Evolutionary conservation across 2,329 filamentous ascomycete genomes (phyloP), one percentile per base, ranked within the genome.

Genomic region (Fusarium virguliforme): DNA sequence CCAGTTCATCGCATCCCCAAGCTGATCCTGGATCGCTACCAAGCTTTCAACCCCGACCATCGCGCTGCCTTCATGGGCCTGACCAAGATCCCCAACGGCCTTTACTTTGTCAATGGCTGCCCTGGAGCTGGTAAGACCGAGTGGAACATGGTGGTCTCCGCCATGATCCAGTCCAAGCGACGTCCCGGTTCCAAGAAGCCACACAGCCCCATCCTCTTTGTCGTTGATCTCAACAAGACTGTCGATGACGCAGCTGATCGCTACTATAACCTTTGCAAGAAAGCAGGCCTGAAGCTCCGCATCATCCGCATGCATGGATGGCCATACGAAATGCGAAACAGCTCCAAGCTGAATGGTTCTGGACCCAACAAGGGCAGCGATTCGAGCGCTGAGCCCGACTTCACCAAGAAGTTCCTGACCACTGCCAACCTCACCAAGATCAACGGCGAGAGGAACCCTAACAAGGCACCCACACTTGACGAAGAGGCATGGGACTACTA

Each of bases 51-150:
- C 24, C 34, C 64, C 0, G 79, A 85, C n/a, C 84, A 85, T 34
- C 68, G 67, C 1, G 58, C 68, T 0, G 83, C 83, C 0, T 83
- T 84, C 35, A 30, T 76, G 0, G 78, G 77, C 0, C 75, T 85
- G 0, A 64, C 67, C 2, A 67, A 68, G 1, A 81, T 86, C 10
- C 82, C 83, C 0, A 83, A 81, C n/a, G 81, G 83, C 0, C 65
- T 86, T 1, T 81, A 79, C 30, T 80, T 86, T 53, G 75, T 86
- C 1, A 84, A 84, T 7, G 84, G 84, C 4, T 84, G 84, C 6
- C 84, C 84, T 4, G 84, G 84, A 0, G 81, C 83, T 0, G 84
- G 84, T 0, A 86, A 86, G 55, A 86, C 84, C 0, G 81, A 85
- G 37, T 85, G 83, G 82, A 84, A 82, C 35, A 79, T 85, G 70